Evolutionary conservation across 345 rosid species (phyloP), one percentile per base, ranked within the genome.

Genomic region (Gossypium turneri): DNA sequence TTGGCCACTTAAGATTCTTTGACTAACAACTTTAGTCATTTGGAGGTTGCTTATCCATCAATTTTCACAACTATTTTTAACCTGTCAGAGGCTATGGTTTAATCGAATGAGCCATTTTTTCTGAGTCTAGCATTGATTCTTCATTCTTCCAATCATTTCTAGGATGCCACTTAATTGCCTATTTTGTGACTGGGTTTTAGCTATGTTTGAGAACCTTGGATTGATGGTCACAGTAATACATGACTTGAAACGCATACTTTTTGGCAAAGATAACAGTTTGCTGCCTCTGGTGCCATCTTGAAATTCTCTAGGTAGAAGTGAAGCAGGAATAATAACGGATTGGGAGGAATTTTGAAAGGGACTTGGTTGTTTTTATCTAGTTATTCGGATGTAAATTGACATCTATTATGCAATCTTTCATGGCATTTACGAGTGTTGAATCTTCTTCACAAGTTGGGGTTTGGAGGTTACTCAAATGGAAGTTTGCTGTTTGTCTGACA

Each of bases 391-490:
- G 5, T 77, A 51, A 73, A 70, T 65, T 43, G 59, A 43, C 19
- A 17, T 73, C 57, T 65, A 34, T 63, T 25, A 25, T 27, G 57
- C 72, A 68, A 45, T 44, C 20, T 27, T 65, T 47, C 16, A 25
- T 51, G 60, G 74, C 53, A 59, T 79, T 56, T 68, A 47, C 25
- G 44, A 8, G 41, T 65, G 61, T 22, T 80, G 16, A 29, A 29
- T 53, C 41, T 69, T 56, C 47, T 67, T 38, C 15, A 12, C 19
- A 13, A 66, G 38, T 12, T 45, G 55, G 62, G 59, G 7, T 24
- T 65, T 74, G 70, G 73, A 77, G 67, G 74, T 64, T 75, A 73
- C 65, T 45, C 6, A 2, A 66, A 22, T 3, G 12, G 20, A 71
- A 20, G 15, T 72, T 25, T 52, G 11, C 72, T 77, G 81, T 52